phyloP scores from a whole-genome alignment of 1,139 yeast genomes.

The Hyphopichia burtonii region DNA sequence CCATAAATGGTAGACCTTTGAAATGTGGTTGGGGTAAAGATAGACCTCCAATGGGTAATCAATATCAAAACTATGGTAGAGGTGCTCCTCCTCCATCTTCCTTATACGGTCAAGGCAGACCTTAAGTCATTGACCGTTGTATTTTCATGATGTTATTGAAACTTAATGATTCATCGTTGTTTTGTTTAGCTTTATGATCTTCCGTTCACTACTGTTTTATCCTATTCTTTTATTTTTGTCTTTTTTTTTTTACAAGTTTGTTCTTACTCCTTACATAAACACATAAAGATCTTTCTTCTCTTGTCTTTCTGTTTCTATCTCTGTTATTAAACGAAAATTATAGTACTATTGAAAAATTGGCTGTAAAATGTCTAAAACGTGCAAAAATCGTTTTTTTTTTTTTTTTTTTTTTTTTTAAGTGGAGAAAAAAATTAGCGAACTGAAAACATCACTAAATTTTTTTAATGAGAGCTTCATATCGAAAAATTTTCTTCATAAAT shows the following conservation, averaged over 20 bases:
- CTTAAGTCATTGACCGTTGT: conserved; percentile 1
- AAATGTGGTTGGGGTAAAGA: conserved; percentile 90
- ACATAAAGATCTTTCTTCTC: neutral
- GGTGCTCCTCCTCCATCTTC: conserved; percentile 22
- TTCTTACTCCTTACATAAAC: neutral
- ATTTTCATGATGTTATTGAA: too few species aligned
- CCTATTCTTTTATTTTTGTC: neutral
- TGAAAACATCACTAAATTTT: too few species aligned
- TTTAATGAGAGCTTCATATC: too few species aligned
- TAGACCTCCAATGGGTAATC: conserved; percentile 39
- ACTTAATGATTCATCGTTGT: neutral
- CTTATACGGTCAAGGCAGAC: conserved; percentile 24
- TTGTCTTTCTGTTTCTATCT: neutral
- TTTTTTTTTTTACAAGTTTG: neutral
- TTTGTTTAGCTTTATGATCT: neutral
- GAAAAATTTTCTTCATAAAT: too few species aligned
- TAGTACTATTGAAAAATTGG: too few species aligned
- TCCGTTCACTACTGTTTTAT: too few species aligned
- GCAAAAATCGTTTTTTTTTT: too few species aligned
- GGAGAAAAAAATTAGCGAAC: too few species aligned
- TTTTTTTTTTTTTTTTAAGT: too few species aligned
- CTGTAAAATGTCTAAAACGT: too few species aligned
- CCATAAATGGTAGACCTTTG: conserved; percentile 73
- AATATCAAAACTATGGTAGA: conserved; percentile 32
- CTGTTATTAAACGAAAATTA: neutral